Percentiles rank a stretch among this genome's conserved stretches.
phyloP scores from a whole-genome alignment of 805 yeast genomes.

The Metschnikowia rubicola region DNA sequence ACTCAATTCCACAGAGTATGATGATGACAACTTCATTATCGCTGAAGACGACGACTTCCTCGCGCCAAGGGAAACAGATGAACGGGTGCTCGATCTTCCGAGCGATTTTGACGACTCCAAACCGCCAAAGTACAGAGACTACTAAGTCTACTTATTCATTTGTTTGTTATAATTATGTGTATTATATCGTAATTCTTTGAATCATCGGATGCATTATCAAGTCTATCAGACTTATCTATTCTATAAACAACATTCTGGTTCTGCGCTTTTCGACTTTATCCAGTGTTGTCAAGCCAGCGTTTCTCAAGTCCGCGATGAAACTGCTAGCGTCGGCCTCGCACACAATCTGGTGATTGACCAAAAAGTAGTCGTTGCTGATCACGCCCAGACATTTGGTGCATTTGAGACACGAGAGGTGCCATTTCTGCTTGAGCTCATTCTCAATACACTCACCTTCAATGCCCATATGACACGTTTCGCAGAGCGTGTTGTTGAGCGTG shows the following conservation, averaged over 20 bases:
- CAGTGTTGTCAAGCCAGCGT: slow-evolving; percentile 16
- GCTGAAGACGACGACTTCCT: slow-evolving; percentile 29
- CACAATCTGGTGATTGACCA: slow-evolving; percentile 44
- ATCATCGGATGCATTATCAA: neutral
- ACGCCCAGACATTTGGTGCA: slow-evolving; percentile 57
- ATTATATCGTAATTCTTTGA: slow-evolving; percentile 1
- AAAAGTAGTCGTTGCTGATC: slow-evolving; percentile 55
- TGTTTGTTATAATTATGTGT: neutral
- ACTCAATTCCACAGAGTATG: slow-evolving; percentile 35
- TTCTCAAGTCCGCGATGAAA: slow-evolving; percentile 23
- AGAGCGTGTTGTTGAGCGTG: slow-evolving; percentile 66
- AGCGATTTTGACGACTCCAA: neutral
- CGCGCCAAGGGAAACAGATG: neutral
- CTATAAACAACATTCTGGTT: slow-evolving; percentile 38
- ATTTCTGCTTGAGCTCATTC: slow-evolving; percentile 64
- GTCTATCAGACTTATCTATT: slow-evolving; percentile 6
- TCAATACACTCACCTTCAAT: slow-evolving; percentile 92
- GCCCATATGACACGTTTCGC: slow-evolving; percentile 66
- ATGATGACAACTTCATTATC: slow-evolving; percentile 40
- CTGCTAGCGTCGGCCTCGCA: slow-evolving; percentile 48
- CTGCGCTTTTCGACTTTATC: slow-evolving; percentile 43
- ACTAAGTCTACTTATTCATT: neutral
- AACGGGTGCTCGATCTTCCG: neutral
- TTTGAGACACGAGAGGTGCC: slow-evolving; percentile 69
- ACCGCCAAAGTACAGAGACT: slow-evolving; percentile 5